Evolutionary conservation across 176 grass and related monocot genomes (phyloP).

Genomic region (Oryza brachyantha): DNA sequence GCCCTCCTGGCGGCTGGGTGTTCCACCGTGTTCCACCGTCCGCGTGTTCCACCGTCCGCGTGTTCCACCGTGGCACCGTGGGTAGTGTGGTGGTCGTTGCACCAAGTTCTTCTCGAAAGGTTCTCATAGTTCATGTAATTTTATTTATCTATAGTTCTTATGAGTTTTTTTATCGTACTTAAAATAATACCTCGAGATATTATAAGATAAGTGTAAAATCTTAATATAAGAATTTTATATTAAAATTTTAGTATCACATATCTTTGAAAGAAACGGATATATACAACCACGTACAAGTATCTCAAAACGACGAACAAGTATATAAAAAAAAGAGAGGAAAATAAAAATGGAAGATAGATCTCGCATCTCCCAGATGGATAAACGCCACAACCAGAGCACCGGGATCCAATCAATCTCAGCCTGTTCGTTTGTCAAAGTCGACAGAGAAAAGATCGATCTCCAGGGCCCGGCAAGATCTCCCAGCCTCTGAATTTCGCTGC

Average conservation of each 20-base stretch:
- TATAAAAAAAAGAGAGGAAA: too few species aligned
- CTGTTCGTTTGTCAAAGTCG: not conserved
- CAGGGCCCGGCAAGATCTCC: not conserved
- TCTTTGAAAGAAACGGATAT: too few species aligned
- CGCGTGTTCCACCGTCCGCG: not conserved
- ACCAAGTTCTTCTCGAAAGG: not conserved
- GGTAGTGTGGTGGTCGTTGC: not conserved
- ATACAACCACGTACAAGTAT: too few species aligned
- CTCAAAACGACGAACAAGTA: too few species aligned
- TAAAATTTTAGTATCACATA: too few species aligned
- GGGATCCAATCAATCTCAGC: not conserved
- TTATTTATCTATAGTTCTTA: too few species aligned
- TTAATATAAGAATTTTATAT: too few species aligned
- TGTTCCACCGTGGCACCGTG: not conserved
- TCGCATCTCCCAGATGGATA: not conserved
- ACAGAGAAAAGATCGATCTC: not conserved
- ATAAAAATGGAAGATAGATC: not conserved
- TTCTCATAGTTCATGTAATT: not conserved
- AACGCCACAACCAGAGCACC: not conserved
- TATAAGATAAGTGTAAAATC: too few species aligned
- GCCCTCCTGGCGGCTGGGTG: not conserved
- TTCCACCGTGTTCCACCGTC: too few species aligned
- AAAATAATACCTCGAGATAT: too few species aligned
- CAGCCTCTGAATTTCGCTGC: not conserved
- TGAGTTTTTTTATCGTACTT: too few species aligned